Conservation (phyloP, 305 asterid genomes). For the Fraxinus sp. region DNA sequence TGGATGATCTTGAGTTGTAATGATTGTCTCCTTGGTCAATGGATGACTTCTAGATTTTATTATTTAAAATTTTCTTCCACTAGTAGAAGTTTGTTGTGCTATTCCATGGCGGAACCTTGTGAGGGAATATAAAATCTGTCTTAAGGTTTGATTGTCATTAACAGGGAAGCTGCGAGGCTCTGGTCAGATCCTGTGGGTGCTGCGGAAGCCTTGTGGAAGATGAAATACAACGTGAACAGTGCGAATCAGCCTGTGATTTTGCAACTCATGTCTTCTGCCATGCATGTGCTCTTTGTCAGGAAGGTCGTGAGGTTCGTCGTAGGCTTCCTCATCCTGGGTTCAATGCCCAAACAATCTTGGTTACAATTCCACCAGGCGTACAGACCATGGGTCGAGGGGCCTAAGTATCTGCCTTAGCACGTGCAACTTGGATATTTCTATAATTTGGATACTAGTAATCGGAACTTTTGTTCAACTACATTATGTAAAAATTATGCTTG, state of each 20-base stretch:
- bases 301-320: slow-evolving; percentile 93
- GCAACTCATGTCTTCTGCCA: slow-evolving; percentile 82
- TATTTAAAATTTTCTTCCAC: neutral
- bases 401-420: neutral
- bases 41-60: neutral
- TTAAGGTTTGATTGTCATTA: neutral
- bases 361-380: slow-evolving; percentile 70
- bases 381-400: slow-evolving; percentile 70
- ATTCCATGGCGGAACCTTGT: neutral
- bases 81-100: neutral
- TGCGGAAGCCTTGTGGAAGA: slow-evolving; percentile 47
- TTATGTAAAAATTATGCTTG: neutral
- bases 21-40: neutral
- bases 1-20: neutral
- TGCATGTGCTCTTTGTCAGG: slow-evolving; percentile 89
- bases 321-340: slow-evolving; percentile 78
- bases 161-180: slow-evolving; percentile 79
- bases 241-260: slow-evolving; percentile 73
- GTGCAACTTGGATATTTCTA: neutral
- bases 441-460: neutral
- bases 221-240: slow-evolving; percentile 67
- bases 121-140: neutral
- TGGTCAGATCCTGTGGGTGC: slow-evolving; percentile 56
- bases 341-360: slow-evolving; percentile 53
- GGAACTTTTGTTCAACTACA: neutral